Base-by-base conservation (phyloP, 441 rosid species). In the Theobroma grandiflorum region DNA sequence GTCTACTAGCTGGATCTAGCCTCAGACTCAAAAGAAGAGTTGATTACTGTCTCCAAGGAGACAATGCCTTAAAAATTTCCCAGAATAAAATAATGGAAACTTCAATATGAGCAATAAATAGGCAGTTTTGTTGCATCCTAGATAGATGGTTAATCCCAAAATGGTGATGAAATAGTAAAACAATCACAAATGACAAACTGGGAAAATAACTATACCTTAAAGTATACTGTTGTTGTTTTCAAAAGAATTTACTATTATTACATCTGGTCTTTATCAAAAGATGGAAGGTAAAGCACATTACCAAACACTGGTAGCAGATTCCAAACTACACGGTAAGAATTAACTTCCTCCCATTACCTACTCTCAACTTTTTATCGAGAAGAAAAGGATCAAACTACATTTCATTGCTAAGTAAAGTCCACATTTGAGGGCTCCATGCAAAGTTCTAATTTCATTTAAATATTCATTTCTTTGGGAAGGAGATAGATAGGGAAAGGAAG, bases 11-110 rank as follows among this genome's bases (percentile, higher is more conserved):
- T 66, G 73, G 73, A 77, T 66, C 78, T 14, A 75, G 69, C 40
- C 37, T 15, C 78, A 61, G 49, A 22, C 67, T 40, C 20, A 53
- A 33, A 75, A 22, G 12, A 9, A 38, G n/a, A 68, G 5, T 26
- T 69, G 55, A 45, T 45, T 50, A 15, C 20, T 65, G 53, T 66
- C 79, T 66, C 74, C 74, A 52, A 66, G 73, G 50, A 77, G 53
- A 77, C 62, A 53, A 12, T 64, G 58, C 40, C 15, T 73, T n/a
- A 73, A 52, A 37, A 43, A 37, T 43, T 61, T 3, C n/a, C 8
- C 45, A 72, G 37, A n/a, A 64, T 6, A 64, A 55, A 72, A 38
- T 11, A 53, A 38, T 49, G 57, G 6, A 20, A 47, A 15, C 3
- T 47, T 47, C n/a, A 35, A 62, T 26, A 26, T 31, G 40, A 35